Evolutionary conservation across 163 green algal species (phyloP), one percentile per base, ranked within the genome.

Genomic region (Scenedesmus sp.): DNA sequence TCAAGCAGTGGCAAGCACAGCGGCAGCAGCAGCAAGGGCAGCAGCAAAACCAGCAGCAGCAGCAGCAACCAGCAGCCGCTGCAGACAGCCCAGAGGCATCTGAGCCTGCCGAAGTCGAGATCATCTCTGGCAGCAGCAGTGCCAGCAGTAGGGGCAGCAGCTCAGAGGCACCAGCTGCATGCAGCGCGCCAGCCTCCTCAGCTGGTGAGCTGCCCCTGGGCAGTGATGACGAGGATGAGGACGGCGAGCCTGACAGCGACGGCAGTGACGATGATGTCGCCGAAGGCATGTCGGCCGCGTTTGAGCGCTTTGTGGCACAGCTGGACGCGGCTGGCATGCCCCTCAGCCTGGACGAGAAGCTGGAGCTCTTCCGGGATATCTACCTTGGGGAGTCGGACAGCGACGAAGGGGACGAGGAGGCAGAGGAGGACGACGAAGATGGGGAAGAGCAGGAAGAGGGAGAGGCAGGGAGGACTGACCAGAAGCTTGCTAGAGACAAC

Each of bases 291-390:
- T 4, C 15, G 15, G 78, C 13, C 2, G 12, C 43, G 43, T 89
- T 84, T 70, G 42, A 83, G 15, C 22, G 70, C 22, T 89, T 89
- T 89, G 85, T 76, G 42, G 44, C 20, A 5, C 72, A 89, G 44
- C 44, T 89, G 20, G 68, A 84, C 20, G 85, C 65, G 22, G 43
- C 49, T 22, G 85, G 85, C 16, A 49, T 83, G 4, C 24, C 56
- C 22, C 13, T 89, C 2, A 6, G 6, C 2, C 7, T 51, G 30
- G 68, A 89, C 15, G 68, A 89, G 26, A 24, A 42, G 43, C 22
- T 89, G 3, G 33, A 56, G 42, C 68, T 89, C 24, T 89, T 89
- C 33, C 26, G 30, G 20, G 18, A 83, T 24, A 35, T 89, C 22
- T 89, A 82, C 65, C 30, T 76, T 22, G 65, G 5, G 0, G 65